Percentiles rank a stretch among this genome's conserved stretches.
Conservation (phyloP, 108 stramenopile species). For the Heterococcus sp. region DNA sequence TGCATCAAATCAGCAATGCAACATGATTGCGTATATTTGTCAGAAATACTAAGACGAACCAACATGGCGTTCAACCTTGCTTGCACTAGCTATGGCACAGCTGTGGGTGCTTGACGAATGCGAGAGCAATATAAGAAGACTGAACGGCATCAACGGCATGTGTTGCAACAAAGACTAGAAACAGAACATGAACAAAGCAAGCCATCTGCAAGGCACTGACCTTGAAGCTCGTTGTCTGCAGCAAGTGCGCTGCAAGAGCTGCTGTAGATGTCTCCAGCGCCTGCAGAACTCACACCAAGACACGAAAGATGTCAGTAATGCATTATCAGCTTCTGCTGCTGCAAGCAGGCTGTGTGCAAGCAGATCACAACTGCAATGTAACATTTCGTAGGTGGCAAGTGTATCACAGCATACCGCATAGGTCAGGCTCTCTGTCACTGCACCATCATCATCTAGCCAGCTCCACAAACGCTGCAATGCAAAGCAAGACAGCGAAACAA, state of each 20-base stretch:
- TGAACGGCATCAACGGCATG: too few relatives aligned
- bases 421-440: slow-evolving; percentile 20
- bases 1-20: neutral
- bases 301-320: neutral
- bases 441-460: slow-evolving; percentile 24
- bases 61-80: neutral
- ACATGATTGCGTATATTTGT: neutral
- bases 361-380: neutral
- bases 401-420: slow-evolving; percentile 8
- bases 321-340: neutral
- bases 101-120: too few relatives aligned
- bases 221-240: neutral
- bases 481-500: neutral
- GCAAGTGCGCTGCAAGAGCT: too few relatives aligned
- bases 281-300: too few relatives aligned
- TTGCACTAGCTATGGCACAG: too few relatives aligned
- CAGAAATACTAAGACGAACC: neutral
- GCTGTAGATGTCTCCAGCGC: too few relatives aligned
- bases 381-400: too few relatives aligned
- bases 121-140: too few relatives aligned
- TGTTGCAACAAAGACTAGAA: slow-evolving; percentile 90
- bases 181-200: slow-evolving; percentile 7
- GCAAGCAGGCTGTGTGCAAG: neutral
- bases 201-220: neutral
- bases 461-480: slow-evolving; percentile 17